phyloP scores from a whole-genome alignment of 1,284 basidiomycete species.

The Apiotrichum porosum region DNA sequence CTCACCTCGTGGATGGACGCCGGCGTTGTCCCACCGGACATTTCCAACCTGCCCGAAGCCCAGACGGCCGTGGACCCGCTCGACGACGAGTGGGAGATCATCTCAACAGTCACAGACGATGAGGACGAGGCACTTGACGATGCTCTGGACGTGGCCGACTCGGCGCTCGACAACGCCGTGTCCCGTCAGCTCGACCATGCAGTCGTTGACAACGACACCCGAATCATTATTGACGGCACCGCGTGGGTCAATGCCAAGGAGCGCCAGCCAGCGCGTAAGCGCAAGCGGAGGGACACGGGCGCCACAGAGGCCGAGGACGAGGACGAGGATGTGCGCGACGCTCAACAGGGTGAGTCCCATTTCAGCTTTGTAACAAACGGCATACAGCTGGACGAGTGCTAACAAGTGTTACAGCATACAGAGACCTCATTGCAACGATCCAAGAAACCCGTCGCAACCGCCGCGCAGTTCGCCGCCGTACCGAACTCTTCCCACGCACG shows the following conservation, averaged over 20 bases:
- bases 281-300: too few relatives aligned
- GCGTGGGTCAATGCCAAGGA: neutral
- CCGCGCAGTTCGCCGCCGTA: neutral
- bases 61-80: neutral
- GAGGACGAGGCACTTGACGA: constrained; percentile 8
- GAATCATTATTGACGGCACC: neutral
- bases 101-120: constrained; percentile 1
- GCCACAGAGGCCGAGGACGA: neutral
- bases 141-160: constrained; percentile 1
- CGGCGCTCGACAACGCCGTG: neutral
- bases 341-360: too few relatives aligned
- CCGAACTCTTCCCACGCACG: neutral
- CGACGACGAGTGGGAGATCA: neutral
- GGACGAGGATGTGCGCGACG: too few relatives aligned
- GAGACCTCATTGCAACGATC: neutral
- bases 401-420: neutral
- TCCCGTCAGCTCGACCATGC: neutral
- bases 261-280: too few relatives aligned
- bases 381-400: too few relatives aligned
- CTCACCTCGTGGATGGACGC: neutral
- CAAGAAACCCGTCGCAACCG: neutral
- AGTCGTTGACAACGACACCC: neutral
- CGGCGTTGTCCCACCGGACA: neutral
- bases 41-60: neutral
- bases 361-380: too few relatives aligned